These are phyloP conservation scores for Aspergillus novoparasiticus DNA, from an alignment of 2,329 filamentous ascomycete genomes.

Conservation along the genomic window DNA sequence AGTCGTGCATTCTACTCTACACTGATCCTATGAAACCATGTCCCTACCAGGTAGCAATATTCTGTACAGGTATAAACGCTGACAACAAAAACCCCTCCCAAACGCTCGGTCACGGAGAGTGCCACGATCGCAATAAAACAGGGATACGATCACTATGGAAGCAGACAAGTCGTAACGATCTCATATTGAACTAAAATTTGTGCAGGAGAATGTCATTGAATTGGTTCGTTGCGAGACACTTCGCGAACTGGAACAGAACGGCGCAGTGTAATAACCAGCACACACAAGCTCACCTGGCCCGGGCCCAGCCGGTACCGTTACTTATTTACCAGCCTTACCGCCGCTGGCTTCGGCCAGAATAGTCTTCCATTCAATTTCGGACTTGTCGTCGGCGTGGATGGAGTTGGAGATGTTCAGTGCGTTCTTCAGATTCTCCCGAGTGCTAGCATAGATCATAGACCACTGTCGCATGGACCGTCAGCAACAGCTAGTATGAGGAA, in stretches of 20 bases:
- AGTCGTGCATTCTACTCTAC: slow-evolving; percentile 25
- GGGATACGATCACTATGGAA: slow-evolving; percentile 25
- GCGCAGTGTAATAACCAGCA: slow-evolving; percentile 21
- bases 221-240: slow-evolving; percentile 30
- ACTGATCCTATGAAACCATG: slow-evolving; percentile 19
- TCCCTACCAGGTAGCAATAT: slow-evolving; percentile 25
- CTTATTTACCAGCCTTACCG: slow-evolving; percentile 44
- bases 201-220: slow-evolving; percentile 32
- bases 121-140: slow-evolving; percentile 21
- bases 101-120: slow-evolving; percentile 19
- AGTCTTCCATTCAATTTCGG: slow-evolving; percentile 46
- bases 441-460: slow-evolving; percentile 56
- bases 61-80: slow-evolving; percentile 32
- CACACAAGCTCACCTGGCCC: slow-evolving; percentile 30
- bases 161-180: slow-evolving; percentile 39
- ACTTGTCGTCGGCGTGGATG: slow-evolving; percentile 46
- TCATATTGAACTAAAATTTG: slow-evolving; percentile 41
- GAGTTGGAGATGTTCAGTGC: slow-evolving; percentile 47
- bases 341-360: slow-evolving; percentile 44
- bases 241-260: slow-evolving; percentile 18
- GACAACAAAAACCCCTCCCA: slow-evolving; percentile 22
- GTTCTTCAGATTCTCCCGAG: slow-evolving; percentile 51
- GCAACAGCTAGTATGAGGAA: slow-evolving; percentile 4
- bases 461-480: slow-evolving; percentile 33
- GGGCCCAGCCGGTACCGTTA: slow-evolving; percentile 38